Conservation (phyloP, 345 rosid species). For the Camelina sativa region DNA sequence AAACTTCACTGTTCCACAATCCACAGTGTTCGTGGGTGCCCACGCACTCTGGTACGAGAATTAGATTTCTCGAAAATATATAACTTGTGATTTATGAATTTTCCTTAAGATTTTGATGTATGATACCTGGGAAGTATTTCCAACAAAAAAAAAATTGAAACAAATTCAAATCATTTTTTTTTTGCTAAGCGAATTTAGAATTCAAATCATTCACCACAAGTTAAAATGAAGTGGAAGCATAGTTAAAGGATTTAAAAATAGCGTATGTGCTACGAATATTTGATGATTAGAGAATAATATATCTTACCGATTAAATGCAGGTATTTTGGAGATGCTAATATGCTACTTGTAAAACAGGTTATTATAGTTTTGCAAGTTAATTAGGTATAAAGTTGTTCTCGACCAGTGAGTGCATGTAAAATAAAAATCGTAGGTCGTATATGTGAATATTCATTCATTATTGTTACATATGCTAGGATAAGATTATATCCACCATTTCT, state of each 20-base stretch:
- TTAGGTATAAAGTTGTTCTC: not conserved
- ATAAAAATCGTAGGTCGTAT: not conserved
- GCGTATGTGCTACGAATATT: too few species aligned
- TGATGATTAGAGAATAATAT: too few species aligned
- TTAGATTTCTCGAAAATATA: constrained; percentile 1
- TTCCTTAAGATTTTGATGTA: constrained; percentile 8
- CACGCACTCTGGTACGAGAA: constrained; percentile 21
- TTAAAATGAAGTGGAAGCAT: too few species aligned
- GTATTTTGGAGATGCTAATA: too few species aligned
- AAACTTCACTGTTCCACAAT: not conserved
- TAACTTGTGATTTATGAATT: not conserved
- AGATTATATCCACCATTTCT: not conserved
- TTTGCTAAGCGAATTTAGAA: too few species aligned
- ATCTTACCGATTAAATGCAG: too few species aligned
- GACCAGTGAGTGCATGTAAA: not conserved
- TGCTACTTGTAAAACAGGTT: not conserved
- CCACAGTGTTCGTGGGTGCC: constrained; percentile 19
- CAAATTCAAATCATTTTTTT: not conserved
- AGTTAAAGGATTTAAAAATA: too few species aligned
- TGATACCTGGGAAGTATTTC: constrained; percentile 1
- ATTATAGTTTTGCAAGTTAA: not conserved
- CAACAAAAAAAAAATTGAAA: not conserved
- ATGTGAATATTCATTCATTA: not conserved
- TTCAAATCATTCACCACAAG: too few species aligned
- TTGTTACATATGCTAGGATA: not conserved